These are phyloP conservation scores for Excoecaria agallocha DNA, from an alignment of 345 rosid species.

Conservation along the genomic window DNA sequence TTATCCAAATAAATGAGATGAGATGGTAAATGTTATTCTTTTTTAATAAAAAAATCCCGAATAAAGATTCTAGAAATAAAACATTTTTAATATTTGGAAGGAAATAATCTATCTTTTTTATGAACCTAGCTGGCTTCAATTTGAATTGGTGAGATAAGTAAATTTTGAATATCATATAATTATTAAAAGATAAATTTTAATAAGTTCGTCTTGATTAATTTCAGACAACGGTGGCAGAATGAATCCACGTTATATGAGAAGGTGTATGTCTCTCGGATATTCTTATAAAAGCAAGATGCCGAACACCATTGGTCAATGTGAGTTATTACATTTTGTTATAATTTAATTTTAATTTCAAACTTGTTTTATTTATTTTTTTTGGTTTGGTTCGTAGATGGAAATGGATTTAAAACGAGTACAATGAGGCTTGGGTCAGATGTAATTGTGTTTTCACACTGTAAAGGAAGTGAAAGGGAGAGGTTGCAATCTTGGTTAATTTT, in stretches of 20 bases:
- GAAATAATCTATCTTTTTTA: too few relatives aligned
- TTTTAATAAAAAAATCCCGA: too few relatives aligned
- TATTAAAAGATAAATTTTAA: background rate
- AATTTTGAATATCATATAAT: too few relatives aligned
- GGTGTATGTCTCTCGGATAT: conserved; percentile 80
- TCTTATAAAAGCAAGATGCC: conserved; percentile 74
- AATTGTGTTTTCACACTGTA: conserved; percentile 63
- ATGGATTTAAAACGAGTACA: conserved; percentile 82
- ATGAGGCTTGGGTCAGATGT: conserved; percentile 95
- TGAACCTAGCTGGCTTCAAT: too few relatives aligned
- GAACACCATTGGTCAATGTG: conserved; percentile 77
- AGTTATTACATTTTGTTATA: conserved; percentile 9
- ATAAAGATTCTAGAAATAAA: too few relatives aligned
- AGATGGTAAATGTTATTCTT: too few relatives aligned
- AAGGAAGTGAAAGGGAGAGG: conserved; percentile 40
- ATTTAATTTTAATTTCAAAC: background rate
- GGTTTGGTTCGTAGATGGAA: conserved; percentile 52
- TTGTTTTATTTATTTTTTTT: background rate
- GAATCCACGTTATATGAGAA: conserved; percentile 62
- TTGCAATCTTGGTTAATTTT: conserved; percentile 15
- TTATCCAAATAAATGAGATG: too few relatives aligned
- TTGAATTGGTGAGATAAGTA: too few relatives aligned
- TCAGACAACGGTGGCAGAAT: conserved; percentile 87
- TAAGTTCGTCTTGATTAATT: background rate
- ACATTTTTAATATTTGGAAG: too few relatives aligned